Evolutionary conservation across 2,329 filamentous ascomycete species (phyloP).

Genomic region (Cordyceps cateniannulata): DNA sequence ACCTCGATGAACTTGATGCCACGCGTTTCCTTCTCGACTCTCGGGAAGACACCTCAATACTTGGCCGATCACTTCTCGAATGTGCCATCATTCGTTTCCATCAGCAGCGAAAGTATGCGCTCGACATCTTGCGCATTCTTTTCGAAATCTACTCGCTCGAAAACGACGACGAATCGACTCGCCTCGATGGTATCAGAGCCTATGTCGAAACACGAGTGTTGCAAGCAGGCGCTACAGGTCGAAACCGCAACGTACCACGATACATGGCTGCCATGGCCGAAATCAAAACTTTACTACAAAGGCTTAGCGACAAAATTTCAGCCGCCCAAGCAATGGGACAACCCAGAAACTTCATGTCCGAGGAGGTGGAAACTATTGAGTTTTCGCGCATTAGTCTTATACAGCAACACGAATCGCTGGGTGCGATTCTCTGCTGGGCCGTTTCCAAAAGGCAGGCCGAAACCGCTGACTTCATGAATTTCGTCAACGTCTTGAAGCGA

Average conservation of each 20-base stretch:
- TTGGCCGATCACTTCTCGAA: conserved; percentile 69
- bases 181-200: conserved; percentile 27
- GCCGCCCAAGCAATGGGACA: conserved; percentile 70
- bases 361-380: conserved; percentile 70
- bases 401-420: conserved; percentile 83
- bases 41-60: conserved; percentile 58
- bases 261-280: conserved; percentile 71
- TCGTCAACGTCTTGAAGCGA: conserved; percentile 62
- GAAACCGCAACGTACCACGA: conserved; percentile 61
- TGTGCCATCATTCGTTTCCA: conserved; percentile 84
- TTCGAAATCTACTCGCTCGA: conserved; percentile 56
- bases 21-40: conserved; percentile 70
- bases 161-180: conserved; percentile 46
- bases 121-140: conserved; percentile 78
- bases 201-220: conserved; percentile 29
- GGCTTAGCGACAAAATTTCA: conserved; percentile 67
- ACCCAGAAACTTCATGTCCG: conserved; percentile 47
- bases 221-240: conserved; percentile 29
- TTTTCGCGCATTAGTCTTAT: conserved; percentile 74
- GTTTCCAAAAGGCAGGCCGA: conserved; percentile 69
- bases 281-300: conserved; percentile 70
- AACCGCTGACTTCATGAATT: conserved; percentile 63
- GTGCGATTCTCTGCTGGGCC: conserved; percentile 71
- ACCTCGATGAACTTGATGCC: conserved; percentile 84
- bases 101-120: conserved; percentile 71